Base-by-base conservation (phyloP, 768 basidiomycete species). In the Kwoniella dendrophila region DNA sequence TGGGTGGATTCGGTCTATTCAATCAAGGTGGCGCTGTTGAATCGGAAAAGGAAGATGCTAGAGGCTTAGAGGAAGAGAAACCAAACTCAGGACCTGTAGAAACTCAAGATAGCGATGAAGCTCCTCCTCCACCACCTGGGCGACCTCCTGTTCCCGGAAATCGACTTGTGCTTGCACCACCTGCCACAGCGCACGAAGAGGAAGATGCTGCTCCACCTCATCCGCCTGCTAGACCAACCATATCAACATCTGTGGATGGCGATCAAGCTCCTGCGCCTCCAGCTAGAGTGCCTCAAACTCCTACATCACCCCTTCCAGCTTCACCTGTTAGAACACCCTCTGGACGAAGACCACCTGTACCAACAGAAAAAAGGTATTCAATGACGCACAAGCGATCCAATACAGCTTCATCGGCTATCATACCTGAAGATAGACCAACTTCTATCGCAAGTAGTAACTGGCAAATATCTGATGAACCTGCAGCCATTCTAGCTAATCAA, bases 1-100 rank as follows among this genome's bases (percentile, higher is more conserved):
- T 86, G 77, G 82, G 85, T 1, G 56, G 56, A 22, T 79, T 86
- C 40, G 86, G 85, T 2, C 85, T 86, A 83, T 68, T 85, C 30
- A 74, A 52, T 57, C 77, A 51, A 34, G 65, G 66, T 47, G 63
- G 63, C 18, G 43, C 45, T 4, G 29, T 41, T 16, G 32, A 44
- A 24, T 11, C 49, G n/a, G 59, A 62, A 10, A 59, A 49, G 27
- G 66, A 62, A 33, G 71, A 71, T 40, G 20, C 24, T 11, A 49
- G 63, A n/a, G 62, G 62, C 1, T 11, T 65, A 22, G 56, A 69
- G 36, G 56, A 55, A 36, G 59, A 53, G 32, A 45, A 54, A 63
- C 83, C 81, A 55, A 84, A 83, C 53, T 82, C 83, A 12, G 63
- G 67, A 32, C 47, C 61, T 47, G 70, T 55, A 22, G 67, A 62